These are phyloP conservation scores for Colletotrichum theobromicola DNA, from an alignment of 2,329 filamentous ascomycete species.

Conservation along the genomic window DNA sequence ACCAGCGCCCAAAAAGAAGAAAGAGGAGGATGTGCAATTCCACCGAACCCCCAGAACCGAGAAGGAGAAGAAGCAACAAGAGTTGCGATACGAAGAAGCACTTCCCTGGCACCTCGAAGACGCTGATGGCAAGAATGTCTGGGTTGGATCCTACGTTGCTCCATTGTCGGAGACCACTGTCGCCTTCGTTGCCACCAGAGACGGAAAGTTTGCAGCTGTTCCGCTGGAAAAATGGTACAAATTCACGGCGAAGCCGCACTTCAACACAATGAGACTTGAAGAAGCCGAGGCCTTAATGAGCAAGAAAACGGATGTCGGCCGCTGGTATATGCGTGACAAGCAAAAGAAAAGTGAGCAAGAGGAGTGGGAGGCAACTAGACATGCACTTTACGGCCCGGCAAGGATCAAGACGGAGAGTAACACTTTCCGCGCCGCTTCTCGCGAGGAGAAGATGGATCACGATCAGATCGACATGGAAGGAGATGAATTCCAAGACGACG, in stretches of 20 bases:
- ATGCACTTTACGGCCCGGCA: conserved; percentile 55
- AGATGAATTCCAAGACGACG: conserved; percentile 86
- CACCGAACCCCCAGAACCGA: conserved; percentile 81
- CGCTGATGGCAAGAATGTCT: conserved; percentile 92
- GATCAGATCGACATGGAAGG: conserved; percentile 71
- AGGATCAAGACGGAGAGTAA: conserved; percentile 73
- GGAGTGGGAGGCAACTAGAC: conserved; percentile 65
- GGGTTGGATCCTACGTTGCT: conserved; percentile 90
- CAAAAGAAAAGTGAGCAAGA: conserved; percentile 61
- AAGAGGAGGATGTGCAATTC: conserved; percentile 84
- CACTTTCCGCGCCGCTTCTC: conserved; percentile 66
- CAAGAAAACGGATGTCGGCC: conserved; percentile 75
- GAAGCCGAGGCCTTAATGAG: conserved; percentile 85
- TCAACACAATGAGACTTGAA: conserved; percentile 79
- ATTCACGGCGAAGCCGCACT: conserved; percentile 80
- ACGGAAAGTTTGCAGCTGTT: conserved; percentile 78
- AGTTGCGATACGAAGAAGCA: conserved; percentile 89
- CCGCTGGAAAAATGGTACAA: conserved; percentile 97
- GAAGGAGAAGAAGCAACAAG: conserved; percentile 76
- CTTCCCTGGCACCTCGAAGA: conserved; percentile 97
- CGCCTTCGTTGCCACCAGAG: conserved; percentile 71
- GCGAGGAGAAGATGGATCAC: conserved; percentile 72
- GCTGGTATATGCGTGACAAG: conserved; percentile 79
- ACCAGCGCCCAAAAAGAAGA: conserved; percentile 72
- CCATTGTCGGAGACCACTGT: conserved; percentile 87